phyloP scores from a whole-genome alignment of 371 early-diverging fungal species.

The Saksenaea vasiformis region DNA sequence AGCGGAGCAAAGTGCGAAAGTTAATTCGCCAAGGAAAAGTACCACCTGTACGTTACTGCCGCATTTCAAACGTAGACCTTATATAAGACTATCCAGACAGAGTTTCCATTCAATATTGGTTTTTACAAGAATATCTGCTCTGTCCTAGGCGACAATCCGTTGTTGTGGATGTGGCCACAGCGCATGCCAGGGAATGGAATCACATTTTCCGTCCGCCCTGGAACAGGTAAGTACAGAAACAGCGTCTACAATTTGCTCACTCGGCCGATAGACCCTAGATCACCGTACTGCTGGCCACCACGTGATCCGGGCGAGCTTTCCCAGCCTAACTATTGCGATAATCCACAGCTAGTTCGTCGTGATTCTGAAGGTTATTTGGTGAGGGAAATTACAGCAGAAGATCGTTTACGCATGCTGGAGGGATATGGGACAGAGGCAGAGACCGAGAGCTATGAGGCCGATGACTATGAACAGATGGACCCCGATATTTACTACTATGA shows the following conservation, averaged over 20 bases:
- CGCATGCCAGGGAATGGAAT: constrained; percentile 72
- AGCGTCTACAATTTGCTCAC: too few relatives aligned
- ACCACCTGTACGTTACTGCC: constrained; percentile 39
- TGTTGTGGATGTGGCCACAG: constrained; percentile 74
- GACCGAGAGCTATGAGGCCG: constrained; percentile 11
- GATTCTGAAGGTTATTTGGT: constrained; percentile 59
- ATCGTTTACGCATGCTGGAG: constrained; percentile 25
- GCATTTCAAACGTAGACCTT: not conserved
- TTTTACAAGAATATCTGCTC: constrained; percentile 72
- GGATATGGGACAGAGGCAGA: not conserved
- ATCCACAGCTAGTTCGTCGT: constrained; percentile 38
- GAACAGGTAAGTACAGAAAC: constrained; percentile 23
- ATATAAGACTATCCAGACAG: constrained; percentile 30
- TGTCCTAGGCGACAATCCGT: constrained; percentile 73
- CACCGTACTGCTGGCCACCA: constrained; percentile 32
- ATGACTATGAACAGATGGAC: constrained; percentile 7
- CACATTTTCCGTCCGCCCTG: constrained; percentile 55
- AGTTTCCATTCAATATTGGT: constrained; percentile 95
- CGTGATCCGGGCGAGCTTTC: constrained; percentile 32
- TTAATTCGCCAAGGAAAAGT: constrained; percentile 69
- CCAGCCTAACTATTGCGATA: constrained; percentile 34
- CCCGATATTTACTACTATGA: not conserved
- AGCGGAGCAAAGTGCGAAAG: constrained; percentile 81
- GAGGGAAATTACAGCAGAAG: constrained; percentile 39
- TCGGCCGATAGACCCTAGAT: constrained; percentile 15